These are phyloP conservation scores for Russula foetens DNA, from an alignment of 768 basidiomycete species.

Conservation along the genomic window DNA sequence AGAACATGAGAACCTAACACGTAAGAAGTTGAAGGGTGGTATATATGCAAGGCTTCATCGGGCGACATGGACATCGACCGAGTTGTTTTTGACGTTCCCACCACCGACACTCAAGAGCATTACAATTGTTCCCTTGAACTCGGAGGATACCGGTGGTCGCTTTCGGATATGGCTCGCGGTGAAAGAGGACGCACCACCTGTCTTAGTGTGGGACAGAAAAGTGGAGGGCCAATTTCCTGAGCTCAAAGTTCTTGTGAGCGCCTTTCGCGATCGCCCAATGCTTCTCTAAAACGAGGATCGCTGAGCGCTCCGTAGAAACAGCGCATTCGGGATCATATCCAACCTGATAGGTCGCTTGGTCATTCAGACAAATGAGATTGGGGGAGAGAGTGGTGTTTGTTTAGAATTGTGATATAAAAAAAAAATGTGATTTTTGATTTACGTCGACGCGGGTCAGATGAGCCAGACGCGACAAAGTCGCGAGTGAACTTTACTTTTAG, in stretches of 20 bases:
- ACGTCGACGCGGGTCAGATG: background rate
- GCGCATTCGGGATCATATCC: constrained; percentile 71
- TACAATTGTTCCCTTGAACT: constrained; percentile 63
- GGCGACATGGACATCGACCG: constrained; percentile 91
- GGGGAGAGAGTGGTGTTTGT: background rate
- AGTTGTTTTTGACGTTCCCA: constrained; percentile 86
- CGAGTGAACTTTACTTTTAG: background rate
- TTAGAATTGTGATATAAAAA: background rate
- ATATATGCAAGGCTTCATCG: constrained; percentile 66
- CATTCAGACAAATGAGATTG: constrained; percentile 62
- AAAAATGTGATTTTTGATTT: background rate
- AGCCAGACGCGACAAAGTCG: background rate
- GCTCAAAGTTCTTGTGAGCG: constrained; percentile 71
- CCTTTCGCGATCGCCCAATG: constrained; percentile 6
- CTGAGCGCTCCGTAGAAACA: constrained; percentile 52
- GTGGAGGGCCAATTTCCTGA: constrained; percentile 89
- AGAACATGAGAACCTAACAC: background rate
- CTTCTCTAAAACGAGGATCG: constrained; percentile 8
- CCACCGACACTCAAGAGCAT: constrained; percentile 62
- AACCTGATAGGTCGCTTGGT: constrained; percentile 76
- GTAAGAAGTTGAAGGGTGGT: background rate
- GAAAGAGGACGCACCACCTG: constrained; percentile 29
- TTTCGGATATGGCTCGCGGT: constrained; percentile 82
- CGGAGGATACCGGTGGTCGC: constrained; percentile 79
- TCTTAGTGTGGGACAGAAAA: constrained; percentile 84